Evolutionary conservation across 495 filamentous ascomycete genomes (phyloP).

Genomic region (Aspergillus baeticus): DNA sequence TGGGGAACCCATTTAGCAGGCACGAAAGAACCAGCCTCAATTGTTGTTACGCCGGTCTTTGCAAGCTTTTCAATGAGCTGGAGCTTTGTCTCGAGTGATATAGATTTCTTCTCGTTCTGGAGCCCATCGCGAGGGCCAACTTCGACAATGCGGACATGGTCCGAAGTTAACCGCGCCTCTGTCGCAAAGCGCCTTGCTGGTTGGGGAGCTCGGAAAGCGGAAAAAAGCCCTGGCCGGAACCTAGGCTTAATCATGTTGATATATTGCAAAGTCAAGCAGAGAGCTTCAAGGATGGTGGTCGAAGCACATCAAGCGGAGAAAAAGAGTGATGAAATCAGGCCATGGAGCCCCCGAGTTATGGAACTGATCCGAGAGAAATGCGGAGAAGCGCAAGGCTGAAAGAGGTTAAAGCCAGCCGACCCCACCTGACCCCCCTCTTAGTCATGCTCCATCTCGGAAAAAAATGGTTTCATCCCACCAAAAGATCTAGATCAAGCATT

Average conservation of each 20-base stretch:
- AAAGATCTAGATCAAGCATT: neutral
- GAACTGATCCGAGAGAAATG: conserved; percentile 21
- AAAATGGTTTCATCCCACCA: conserved; percentile 19
- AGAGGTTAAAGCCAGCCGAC: conserved; percentile 8
- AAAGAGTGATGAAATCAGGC: conserved; percentile 6
- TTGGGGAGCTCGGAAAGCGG: conserved; percentile 31
- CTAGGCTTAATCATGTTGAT: conserved; percentile 26
- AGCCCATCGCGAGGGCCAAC: conserved; percentile 93
- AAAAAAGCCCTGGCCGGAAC: conserved; percentile 27
- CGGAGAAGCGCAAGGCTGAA: conserved; percentile 22
- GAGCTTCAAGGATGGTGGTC: neutral
- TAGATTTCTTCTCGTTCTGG: conserved; percentile 89
- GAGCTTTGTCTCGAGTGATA: conserved; percentile 80
- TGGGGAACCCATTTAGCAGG: conserved; percentile 98
- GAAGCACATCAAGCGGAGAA: neutral
- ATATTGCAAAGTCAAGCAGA: neutral
- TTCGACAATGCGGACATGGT: conserved; percentile 73
- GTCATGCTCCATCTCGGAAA: conserved; percentile 8
- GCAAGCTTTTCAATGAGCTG: conserved; percentile 77
- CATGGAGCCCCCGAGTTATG: conserved; percentile 1
- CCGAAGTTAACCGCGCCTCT: conserved; percentile 49
- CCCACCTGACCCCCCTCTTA: conserved; percentile 22
- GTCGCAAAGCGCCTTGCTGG: conserved; percentile 37
- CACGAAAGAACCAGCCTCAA: conserved; percentile 95
- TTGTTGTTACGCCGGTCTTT: conserved; percentile 79